Base-by-base conservation (phyloP, 495 filamentous ascomycete species). In the Hyaloscypha hepaticicola region DNA sequence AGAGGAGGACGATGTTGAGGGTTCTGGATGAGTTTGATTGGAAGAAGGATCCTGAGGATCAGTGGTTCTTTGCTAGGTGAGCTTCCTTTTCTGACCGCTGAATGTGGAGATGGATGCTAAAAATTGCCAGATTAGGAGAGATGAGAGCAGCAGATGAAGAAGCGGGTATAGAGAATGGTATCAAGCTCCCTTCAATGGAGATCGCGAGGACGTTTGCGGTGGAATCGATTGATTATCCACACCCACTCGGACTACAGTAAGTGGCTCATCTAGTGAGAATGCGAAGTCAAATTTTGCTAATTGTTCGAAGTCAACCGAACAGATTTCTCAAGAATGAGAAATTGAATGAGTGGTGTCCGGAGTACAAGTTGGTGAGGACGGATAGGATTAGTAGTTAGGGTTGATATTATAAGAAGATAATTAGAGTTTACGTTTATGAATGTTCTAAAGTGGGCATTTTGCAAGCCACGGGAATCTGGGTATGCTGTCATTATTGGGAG, bases 121-220 rank as follows among this genome's bases (percentile, higher is more conserved):
- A n/a, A 67, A 31, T 1, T 9, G 14, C 12, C 25, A 66, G 67
- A 33, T 31, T 66, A 28, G 49, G 12, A 28, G 67, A 69, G 1
- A 33, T 66, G 0, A 9, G 57, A 19, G 34, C 64, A 1, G 52
- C 19, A 24, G 63, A 66, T 6, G 21, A 41, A n/a, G 67, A 66
- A 9, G 55, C 57, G 12, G 61, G 64, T 2, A 65, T 58, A 0
- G 57, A 52, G 33, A 24, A 29, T 33, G 45, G 61, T 19, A 65
- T 69, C 24, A 66, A 69, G 12, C 56, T 70, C 9, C 68, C 68
- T 6, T 52, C 34, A 24, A 60, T 65, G 58, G 68, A 70, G 48
- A 59, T 67, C 52, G 68, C 68, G 41, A 62, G 64, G n/a, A 67
- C 56, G 1, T 70, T 70, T 60, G 61, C 64, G 0, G 68, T 70